These are phyloP conservation scores for Wallacemonas sp. DNA, from an alignment of 208 protist species.

Conservation along the genomic window DNA sequence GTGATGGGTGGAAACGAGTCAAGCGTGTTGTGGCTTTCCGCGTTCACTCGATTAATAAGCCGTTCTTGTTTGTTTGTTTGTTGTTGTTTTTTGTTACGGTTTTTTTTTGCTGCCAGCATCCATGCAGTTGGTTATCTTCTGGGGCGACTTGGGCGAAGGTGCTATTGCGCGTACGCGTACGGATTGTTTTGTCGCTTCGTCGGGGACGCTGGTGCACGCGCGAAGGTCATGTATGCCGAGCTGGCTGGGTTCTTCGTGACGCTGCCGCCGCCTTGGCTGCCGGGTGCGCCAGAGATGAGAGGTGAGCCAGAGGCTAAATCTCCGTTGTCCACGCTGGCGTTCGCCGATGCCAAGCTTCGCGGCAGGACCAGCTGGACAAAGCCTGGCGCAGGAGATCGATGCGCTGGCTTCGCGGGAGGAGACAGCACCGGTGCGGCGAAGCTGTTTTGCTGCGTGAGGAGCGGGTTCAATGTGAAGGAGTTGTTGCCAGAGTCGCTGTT, in stretches of 20 bases:
- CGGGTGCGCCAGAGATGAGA: background rate
- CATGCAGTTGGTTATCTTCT: too few relatives aligned
- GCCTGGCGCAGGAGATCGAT: background rate
- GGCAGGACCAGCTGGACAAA: background rate
- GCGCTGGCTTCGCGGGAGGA: background rate
- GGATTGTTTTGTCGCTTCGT: constrained; percentile 3
- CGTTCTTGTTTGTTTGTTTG: too few relatives aligned
- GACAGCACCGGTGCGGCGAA: constrained; percentile 10
- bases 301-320: background rate
- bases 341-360: background rate
- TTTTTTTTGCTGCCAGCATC: too few relatives aligned
- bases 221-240: constrained; percentile 7
- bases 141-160: too few relatives aligned
- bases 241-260: background rate
- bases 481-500: constrained; percentile 14
- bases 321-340: constrained; percentile 7
- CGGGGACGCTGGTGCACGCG: background rate
- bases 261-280: background rate
- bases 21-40: too few relatives aligned
- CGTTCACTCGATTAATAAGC: too few relatives aligned
- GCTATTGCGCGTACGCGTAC: background rate
- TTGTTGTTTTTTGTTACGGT: too few relatives aligned
- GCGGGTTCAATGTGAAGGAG: constrained; percentile 9
- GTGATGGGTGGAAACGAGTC: too few relatives aligned
- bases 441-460: background rate